These are phyloP conservation scores for Selaginella tamariscina DNA, from an alignment of 75 land plant species.

Conservation along the genomic window DNA sequence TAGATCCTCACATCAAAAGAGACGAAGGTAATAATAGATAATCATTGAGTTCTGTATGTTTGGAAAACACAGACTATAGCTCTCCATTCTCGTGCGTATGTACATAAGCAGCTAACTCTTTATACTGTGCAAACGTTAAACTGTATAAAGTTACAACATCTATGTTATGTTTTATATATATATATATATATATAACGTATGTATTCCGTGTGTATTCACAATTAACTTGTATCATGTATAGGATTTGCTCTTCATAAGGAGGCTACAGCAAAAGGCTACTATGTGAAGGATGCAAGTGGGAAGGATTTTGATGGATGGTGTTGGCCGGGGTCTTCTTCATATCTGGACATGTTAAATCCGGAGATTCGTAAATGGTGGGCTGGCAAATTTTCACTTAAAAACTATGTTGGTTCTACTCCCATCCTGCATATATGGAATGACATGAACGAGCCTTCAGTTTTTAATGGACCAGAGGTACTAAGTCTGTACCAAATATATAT, in stretches of 20 bases:
- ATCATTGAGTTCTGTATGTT: too few relatives aligned
- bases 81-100: too few relatives aligned
- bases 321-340: constrained; percentile 96
- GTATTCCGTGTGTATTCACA: too few relatives aligned
- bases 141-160: too few relatives aligned
- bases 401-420: constrained; percentile 80
- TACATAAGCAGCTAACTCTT: too few relatives aligned
- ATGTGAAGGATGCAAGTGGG: constrained; percentile 71
- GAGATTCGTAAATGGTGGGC: constrained; percentile 96
- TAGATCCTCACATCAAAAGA: constrained; percentile 94
- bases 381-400: constrained; percentile 57
- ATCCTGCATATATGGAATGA: constrained; percentile 98
- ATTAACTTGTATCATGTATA: too few relatives aligned
- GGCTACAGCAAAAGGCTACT: constrained; percentile 74
- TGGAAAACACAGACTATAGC: too few relatives aligned
- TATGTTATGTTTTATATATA: too few relatives aligned
- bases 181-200: too few relatives aligned
- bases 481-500: not conserved
- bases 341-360: constrained; percentile 76
- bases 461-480: constrained; percentile 97
- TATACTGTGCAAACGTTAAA: too few relatives aligned
- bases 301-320: constrained; percentile 98
- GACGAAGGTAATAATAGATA: too few relatives aligned
- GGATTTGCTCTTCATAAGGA: constrained; percentile 67
- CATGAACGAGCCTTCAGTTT: constrained; percentile 99